Evolutionary conservation across 768 basidiomycete genomes (phyloP).

Genomic region (Calocera cornea): DNA sequence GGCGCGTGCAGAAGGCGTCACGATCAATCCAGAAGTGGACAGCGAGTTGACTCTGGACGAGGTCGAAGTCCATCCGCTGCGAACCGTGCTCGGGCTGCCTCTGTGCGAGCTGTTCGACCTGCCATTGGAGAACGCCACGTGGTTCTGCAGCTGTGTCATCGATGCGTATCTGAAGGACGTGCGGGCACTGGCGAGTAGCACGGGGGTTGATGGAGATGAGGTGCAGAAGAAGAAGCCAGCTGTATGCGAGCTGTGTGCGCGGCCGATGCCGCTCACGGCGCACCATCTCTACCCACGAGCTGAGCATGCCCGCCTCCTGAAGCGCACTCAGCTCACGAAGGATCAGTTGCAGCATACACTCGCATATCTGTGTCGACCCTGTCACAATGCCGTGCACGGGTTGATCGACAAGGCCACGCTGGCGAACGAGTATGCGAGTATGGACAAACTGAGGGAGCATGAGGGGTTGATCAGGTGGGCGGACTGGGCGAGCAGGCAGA

Average conservation of each 20-base stretch:
- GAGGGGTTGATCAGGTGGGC: slow-evolving; percentile 47
- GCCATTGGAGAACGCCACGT: neutral
- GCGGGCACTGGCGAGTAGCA: no score
- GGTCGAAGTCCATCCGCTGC: neutral
- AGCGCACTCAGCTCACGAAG: slow-evolving; percentile 44
- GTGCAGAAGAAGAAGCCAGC: no score
- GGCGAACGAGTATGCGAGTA: slow-evolving; percentile 37
- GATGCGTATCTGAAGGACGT: neutral
- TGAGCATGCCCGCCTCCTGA: slow-evolving; percentile 40
- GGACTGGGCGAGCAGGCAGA: slow-evolving; percentile 37
- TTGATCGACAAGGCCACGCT: slow-evolving; percentile 40
- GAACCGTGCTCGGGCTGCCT: neutral
- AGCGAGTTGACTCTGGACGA: neutral
- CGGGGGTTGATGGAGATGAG: no score
- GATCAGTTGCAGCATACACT: slow-evolving; percentile 39
- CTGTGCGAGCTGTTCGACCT: neutral
- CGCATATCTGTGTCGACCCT: slow-evolving; percentile 48
- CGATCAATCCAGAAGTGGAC: neutral
- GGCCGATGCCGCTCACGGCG: slow-evolving; percentile 44
- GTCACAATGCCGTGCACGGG: slow-evolving; percentile 39
- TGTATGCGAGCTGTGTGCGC: slow-evolving; percentile 48
- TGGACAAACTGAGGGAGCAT: slow-evolving; percentile 36
- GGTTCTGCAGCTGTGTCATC: neutral
- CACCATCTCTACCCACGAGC: slow-evolving; percentile 48
- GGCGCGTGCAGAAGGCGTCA: neutral